Conservation (phyloP, 1,284 basidiomycete genomes). For the Pseudomicrostroma phylloplanum region DNA sequence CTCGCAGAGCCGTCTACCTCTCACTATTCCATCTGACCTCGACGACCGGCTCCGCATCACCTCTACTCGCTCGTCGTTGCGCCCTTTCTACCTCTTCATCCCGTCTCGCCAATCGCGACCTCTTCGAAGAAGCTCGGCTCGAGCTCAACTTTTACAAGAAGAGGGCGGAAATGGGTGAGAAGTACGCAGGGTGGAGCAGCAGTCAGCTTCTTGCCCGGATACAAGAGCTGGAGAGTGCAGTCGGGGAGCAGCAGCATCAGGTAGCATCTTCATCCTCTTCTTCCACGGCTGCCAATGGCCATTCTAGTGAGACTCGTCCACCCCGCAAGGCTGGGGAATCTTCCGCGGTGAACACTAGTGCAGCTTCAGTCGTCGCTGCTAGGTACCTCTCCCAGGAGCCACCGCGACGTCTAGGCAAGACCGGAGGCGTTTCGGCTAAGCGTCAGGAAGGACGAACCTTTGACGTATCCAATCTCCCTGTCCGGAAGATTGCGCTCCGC, state of each 20-base stretch:
- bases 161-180: constrained; percentile 17
- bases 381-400: not conserved
- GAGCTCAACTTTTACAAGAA: not conserved
- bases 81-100: too few species aligned
- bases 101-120: too few species aligned
- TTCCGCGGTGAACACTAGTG: not conserved
- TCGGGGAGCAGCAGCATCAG: not conserved
- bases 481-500: constrained; percentile 82
- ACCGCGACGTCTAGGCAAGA: not conserved
- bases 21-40: too few species aligned
- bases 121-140: too few species aligned
- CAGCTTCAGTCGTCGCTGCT: constrained; percentile 4
- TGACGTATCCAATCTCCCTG: constrained; percentile 63
- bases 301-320: not conserved
- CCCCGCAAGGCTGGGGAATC: not conserved
- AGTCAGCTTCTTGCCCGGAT: constrained; percentile 28
- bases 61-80: too few species aligned
- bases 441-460: constrained; percentile 52
- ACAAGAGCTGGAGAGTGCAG: constrained; percentile 26
- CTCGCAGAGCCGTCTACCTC: too few species aligned
- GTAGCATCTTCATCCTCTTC: too few species aligned
- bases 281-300: constrained; percentile 13
- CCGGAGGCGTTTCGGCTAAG: constrained; percentile 12
- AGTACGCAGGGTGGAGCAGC: constrained; percentile 29
- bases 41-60: too few species aligned